Conservation (phyloP, 202 grass and related monocot species). For the Dendrocalamus latiflorus region DNA sequence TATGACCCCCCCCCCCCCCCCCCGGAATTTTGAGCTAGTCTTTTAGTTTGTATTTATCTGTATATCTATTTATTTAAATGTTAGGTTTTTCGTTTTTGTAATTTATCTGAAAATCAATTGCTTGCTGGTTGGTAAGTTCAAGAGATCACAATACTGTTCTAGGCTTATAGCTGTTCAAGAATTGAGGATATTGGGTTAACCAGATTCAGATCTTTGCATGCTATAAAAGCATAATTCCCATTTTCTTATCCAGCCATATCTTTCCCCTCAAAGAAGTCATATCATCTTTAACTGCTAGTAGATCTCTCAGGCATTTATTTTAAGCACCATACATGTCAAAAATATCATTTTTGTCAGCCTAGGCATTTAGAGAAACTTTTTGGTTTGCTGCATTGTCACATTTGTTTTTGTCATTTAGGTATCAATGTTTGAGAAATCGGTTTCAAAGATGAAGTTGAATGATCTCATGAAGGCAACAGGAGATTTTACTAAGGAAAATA, state of each 20-base stretch:
- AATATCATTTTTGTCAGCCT: neutral
- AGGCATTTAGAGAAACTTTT: neutral
- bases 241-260: neutral
- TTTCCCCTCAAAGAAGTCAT: neutral
- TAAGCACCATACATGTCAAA: neutral
- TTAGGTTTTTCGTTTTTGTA: neutral
- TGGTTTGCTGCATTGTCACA: neutral
- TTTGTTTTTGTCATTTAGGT: constrained; percentile 49
- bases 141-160: neutral
- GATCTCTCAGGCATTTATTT: neutral
- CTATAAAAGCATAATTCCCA: neutral
- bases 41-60: neutral
- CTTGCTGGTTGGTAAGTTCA: too few relatives aligned
- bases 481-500: constrained; percentile 88
- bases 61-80: neutral
- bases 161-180: neutral
- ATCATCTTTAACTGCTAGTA: neutral
- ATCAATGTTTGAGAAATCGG: constrained; percentile 92
- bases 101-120: too few relatives aligned
- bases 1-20: too few relatives aligned
- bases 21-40: neutral
- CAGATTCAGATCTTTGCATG: neutral
- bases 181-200: neutral
- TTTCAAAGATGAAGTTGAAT: constrained; percentile 87
- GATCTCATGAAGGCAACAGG: constrained; percentile 83